Evolutionary conservation across 257 asterid genomes (phyloP).

Genomic region (Ehretia macrophylla): DNA sequence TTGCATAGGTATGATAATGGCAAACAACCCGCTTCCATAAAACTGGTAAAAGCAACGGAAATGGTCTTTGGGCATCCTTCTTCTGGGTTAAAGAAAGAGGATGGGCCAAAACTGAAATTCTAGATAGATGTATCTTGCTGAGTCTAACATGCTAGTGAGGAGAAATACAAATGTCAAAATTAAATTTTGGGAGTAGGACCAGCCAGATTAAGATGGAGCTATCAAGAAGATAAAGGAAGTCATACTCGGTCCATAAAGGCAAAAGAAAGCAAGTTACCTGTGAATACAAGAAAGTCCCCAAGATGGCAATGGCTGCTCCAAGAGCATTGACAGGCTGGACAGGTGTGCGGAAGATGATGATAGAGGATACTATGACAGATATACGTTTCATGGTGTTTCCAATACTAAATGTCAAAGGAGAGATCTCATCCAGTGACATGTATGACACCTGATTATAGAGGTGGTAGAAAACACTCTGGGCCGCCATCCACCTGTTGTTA

Average conservation of each 20-base stretch:
- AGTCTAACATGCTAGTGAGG: too few relatives aligned
- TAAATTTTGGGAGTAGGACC: too few relatives aligned
- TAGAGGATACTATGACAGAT: conserved; percentile 88
- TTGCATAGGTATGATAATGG: too few relatives aligned
- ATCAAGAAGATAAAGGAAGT: too few relatives aligned
- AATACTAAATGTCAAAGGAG: conserved; percentile 90
- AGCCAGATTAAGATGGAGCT: too few relatives aligned
- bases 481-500: conserved; percentile 81
- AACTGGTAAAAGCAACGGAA: too few relatives aligned
- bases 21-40: too few relatives aligned
- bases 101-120: too few relatives aligned
- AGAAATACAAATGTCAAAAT: too few relatives aligned
- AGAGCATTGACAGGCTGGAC: conserved; percentile 90
- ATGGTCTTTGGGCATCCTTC: too few relatives aligned
- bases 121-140: too few relatives aligned
- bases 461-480: conserved; percentile 92
- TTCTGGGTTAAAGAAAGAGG: too few relatives aligned
- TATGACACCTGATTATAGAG: conserved; percentile 95
- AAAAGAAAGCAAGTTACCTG: conserved; percentile 44
- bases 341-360: conserved; percentile 89
- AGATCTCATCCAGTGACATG: conserved; percentile 95
- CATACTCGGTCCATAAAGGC: neutral
- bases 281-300: conserved; percentile 95
- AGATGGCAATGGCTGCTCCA: conserved; percentile 93
- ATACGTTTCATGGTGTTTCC: conserved; percentile 98